phyloP scores from a whole-genome alignment of 1,284 basidiomycete species.

The Lentinula novae-zelandiae region DNA sequence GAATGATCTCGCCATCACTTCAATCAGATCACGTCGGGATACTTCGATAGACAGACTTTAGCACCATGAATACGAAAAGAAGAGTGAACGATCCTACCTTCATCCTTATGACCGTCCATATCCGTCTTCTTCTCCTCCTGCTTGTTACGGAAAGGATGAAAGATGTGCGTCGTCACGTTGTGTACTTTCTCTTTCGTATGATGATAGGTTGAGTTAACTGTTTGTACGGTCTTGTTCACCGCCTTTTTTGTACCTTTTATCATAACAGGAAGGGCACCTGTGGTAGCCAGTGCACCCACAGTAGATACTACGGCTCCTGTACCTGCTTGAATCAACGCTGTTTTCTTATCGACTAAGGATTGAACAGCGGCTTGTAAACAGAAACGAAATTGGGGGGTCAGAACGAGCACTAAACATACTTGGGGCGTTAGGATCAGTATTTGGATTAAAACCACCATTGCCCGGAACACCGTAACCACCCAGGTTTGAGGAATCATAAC shows the following conservation, averaged over 20 bases:
- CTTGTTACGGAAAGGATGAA: neutral
- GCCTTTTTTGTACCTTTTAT: neutral
- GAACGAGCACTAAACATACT: no score
- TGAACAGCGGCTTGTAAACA: no score
- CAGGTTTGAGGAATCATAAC: neutral
- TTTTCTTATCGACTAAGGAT: neutral
- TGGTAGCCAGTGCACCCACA: neutral
- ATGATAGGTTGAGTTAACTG: neutral
- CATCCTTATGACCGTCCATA: neutral
- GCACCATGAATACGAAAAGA: neutral
- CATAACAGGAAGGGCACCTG: neutral
- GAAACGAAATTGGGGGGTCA: no score
- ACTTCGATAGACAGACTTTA: neutral
- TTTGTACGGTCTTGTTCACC: neutral
- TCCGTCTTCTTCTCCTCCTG: neutral
- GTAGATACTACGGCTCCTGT: neutral
- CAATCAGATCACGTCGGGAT: neutral
- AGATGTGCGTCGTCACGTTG: neutral
- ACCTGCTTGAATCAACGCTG: neutral
- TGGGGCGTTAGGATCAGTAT: no score
- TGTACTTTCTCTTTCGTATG: neutral
- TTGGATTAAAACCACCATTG: neutral
- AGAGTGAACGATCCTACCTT: no score
- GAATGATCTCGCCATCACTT: neutral
- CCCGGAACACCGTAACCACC: neutral